Base-by-base conservation (phyloP, 106 monocot species). In the Dioscorea dumetorum region DNA sequence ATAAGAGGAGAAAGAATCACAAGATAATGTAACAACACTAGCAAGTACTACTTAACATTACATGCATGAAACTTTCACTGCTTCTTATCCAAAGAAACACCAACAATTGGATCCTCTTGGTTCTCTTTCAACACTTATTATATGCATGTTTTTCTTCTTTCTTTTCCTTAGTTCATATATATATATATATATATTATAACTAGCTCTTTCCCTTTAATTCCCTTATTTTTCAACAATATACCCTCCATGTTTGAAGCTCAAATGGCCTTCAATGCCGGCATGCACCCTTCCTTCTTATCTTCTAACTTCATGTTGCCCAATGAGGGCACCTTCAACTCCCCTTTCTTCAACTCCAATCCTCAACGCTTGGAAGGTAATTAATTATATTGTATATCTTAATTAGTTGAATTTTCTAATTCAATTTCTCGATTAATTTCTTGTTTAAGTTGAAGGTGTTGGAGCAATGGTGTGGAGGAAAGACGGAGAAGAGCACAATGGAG, bases 221-320 rank as follows among this genome's bases (percentile, higher is more conserved):
- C 28, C 22, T 24, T 54, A 1, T 8, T 18, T 53, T 24, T 52
- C 52, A 33, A 61, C 23, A 20, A 41, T 17, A 48, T 17, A 24
- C 21, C 24, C n/a, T 13, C 56, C 66, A 68, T 68, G 76, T 32
- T 33, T 61, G 35, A 17, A 31, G 70, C 57, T 58, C 67, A 67
- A 14, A 90, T 85, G 85, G 53, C 81, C 61, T 78, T 72, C 82
- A 85, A 88, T 80, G n/a, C n/a, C n/a, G 85, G 77, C 17, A 74
- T 78, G 77, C 57, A 83, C 24, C 66, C 89, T 17, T 66, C 85
- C 53, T 89, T 84, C 73, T 87, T 90, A 71, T 81, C 82, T 63
- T 68, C 79, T 4, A 84, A 73, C 72, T 91, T 91, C 72, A 58
- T 95, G 28, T 62, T 85, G 51, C 87, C 65, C n/a, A 8, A 19